Evolutionary conservation across 2,329 filamentous ascomycete species (phyloP).

Genomic region (Fusarium chlamydosporum): DNA sequence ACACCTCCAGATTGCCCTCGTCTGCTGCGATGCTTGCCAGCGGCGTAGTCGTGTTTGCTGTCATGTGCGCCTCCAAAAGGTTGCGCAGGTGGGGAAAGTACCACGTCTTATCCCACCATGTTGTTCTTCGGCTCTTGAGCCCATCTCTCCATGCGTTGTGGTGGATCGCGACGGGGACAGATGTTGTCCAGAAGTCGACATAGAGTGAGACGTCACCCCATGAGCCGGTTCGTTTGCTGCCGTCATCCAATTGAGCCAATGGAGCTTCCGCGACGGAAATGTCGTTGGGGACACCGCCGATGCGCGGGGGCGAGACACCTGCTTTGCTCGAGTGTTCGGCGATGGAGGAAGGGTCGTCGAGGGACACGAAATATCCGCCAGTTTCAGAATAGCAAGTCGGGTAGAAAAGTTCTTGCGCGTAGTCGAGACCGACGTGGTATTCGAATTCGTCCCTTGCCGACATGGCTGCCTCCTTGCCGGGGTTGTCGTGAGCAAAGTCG

Average conservation of each 20-base stretch:
- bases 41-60: conserved; percentile 32
- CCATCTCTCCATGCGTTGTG: conserved; percentile 50
- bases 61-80: conserved; percentile 40
- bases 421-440: conserved; percentile 51
- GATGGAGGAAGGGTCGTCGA: conserved; percentile 37
- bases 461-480: conserved; percentile 29
- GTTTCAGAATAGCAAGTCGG: conserved; percentile 51
- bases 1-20: conserved; percentile 29
- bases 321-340: conserved; percentile 34
- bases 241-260: conserved; percentile 22
- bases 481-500: conserved; percentile 31
- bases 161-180: conserved; percentile 47
- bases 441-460: conserved; percentile 43
- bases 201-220: conserved; percentile 48
- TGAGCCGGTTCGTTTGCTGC: background rate
- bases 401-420: conserved; percentile 51
- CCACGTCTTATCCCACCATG: conserved; percentile 50
- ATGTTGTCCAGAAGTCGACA: conserved; percentile 46
- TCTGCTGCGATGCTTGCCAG: conserved; percentile 35
- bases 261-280: conserved; percentile 37
- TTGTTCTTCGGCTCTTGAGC: conserved; percentile 42
- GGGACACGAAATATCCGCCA: conserved; percentile 47
- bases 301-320: conserved; percentile 47
- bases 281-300: conserved; percentile 44
- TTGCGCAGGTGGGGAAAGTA: conserved; percentile 46